Conservation (phyloP, 345 rosid genomes). For the Acer campestre region DNA sequence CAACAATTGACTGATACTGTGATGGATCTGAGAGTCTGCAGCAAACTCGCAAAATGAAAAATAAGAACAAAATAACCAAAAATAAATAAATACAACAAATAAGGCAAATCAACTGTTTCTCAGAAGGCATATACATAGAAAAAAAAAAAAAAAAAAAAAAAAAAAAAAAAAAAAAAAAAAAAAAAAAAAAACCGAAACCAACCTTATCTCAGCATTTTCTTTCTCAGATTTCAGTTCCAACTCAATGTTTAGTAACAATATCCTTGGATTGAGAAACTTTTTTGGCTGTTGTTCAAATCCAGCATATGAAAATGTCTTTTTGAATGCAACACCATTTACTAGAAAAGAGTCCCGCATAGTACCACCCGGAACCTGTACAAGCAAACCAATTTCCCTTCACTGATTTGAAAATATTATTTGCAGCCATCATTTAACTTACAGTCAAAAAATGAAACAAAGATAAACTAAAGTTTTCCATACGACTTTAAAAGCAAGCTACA, state of each 20-base stretch:
- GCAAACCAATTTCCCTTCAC: slow-evolving; percentile 15
- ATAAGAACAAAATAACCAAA: neutral
- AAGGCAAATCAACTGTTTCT: neutral
- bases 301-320: slow-evolving; percentile 98
- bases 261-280: slow-evolving; percentile 79
- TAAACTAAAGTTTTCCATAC: too few species aligned
- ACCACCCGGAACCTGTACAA: slow-evolving; percentile 90
- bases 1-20: slow-evolving; percentile 97
- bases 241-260: slow-evolving; percentile 86
- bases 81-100: neutral
- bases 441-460: neutral
- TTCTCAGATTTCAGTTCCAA: slow-evolving; percentile 98
- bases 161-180: neutral
- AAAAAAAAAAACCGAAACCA: slow-evolving; percentile 7
- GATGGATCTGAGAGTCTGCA: slow-evolving; percentile 93
- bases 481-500: too few species aligned
- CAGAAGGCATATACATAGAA: neutral
- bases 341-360: slow-evolving; percentile 95
- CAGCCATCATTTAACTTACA: neutral
- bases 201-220: slow-evolving; percentile 99
- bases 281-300: slow-evolving; percentile 99
- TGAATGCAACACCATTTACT: slow-evolving; percentile 97
- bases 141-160: neutral
- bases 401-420: neutral
- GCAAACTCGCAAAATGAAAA: neutral